phyloP scores from a whole-genome alignment of 192 early-diverging fungal genomes.

The Lobosporangium transversale region DNA sequence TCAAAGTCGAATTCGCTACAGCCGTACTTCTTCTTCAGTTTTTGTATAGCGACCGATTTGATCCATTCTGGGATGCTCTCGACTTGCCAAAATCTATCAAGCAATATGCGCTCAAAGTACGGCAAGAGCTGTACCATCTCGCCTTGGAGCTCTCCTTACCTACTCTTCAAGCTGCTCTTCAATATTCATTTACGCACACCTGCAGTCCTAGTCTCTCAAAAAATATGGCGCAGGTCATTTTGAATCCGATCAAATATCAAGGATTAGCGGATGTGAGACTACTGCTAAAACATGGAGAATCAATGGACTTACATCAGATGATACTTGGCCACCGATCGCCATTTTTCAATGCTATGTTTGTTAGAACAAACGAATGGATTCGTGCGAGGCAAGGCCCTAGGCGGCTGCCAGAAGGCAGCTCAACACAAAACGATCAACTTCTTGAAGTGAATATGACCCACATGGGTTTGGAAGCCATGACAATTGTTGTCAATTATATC shows the following conservation, averaged over 20 bases:
- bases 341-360: slow-evolving; percentile 74
- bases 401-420: neutral
- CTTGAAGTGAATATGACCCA: slow-evolving; percentile 64
- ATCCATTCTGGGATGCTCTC: slow-evolving; percentile 55
- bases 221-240: slow-evolving; percentile 26
- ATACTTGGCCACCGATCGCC: slow-evolving; percentile 67
- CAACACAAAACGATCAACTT: neutral
- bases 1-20: slow-evolving; percentile 48
- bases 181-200: slow-evolving; percentile 49
- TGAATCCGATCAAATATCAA: neutral
- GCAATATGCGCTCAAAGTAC: slow-evolving; percentile 25
- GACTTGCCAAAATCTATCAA: slow-evolving; percentile 22
- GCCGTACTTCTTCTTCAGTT: slow-evolving; percentile 61
- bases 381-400: slow-evolving; percentile 28
- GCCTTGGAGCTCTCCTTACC: slow-evolving; percentile 45
- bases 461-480: slow-evolving; percentile 58
- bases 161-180: slow-evolving; percentile 51
- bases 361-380: slow-evolving; percentile 60
- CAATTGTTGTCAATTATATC: slow-evolving; percentile 62
- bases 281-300: slow-evolving; percentile 40
- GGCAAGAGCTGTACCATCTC: slow-evolving; percentile 51
- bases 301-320: slow-evolving; percentile 56
- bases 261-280: slow-evolving; percentile 31
- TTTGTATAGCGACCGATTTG: slow-evolving; percentile 61
- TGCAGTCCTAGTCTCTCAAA: slow-evolving; percentile 38